Conservation (phyloP, 805 yeast species). For the Ogataea methylovora region DNA sequence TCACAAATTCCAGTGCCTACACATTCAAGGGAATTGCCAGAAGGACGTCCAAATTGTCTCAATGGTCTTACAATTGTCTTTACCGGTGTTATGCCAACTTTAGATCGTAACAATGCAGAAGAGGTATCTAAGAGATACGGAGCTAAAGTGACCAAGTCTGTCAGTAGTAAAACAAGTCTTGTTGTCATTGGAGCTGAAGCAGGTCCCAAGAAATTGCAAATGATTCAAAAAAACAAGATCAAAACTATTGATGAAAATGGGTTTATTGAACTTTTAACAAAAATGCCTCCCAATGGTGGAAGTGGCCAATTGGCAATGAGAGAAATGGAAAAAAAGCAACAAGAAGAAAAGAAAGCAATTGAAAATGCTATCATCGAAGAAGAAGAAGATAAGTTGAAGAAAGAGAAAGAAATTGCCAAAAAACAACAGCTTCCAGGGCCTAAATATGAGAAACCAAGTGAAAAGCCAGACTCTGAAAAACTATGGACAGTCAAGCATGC, state of each 20-base stretch:
- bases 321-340: slow-evolving; percentile 61
- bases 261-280: slow-evolving; percentile 59
- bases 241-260: slow-evolving; percentile 88
- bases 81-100: slow-evolving; percentile 79
- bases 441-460: slow-evolving; percentile 21
- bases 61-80: slow-evolving; percentile 87
- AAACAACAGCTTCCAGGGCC: slow-evolving; percentile 1
- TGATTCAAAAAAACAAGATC: slow-evolving; percentile 62
- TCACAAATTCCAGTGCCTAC: slow-evolving; percentile 24
- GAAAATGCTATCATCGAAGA: slow-evolving; percentile 46
- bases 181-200: slow-evolving; percentile 95
- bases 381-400: slow-evolving; percentile 27
- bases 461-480: slow-evolving; percentile 47
- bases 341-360: slow-evolving; percentile 52
- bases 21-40: slow-evolving; percentile 52
- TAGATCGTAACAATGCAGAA: slow-evolving; percentile 73
- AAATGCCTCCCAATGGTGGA: slow-evolving; percentile 93
- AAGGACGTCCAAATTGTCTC: slow-evolving; percentile 79
- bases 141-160: slow-evolving; percentile 81
- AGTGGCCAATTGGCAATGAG: slow-evolving; percentile 69
- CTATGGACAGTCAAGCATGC: slow-evolving; percentile 95
- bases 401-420: slow-evolving; percentile 15
- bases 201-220: slow-evolving; percentile 88
- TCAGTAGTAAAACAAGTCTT: slow-evolving; percentile 76
- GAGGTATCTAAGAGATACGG: slow-evolving; percentile 78